Percentiles rank a stretch among this genome's conserved stretches.
phyloP scores from a whole-genome alignment of 208 protist species.

The Wallacemonas sp. region DNA sequence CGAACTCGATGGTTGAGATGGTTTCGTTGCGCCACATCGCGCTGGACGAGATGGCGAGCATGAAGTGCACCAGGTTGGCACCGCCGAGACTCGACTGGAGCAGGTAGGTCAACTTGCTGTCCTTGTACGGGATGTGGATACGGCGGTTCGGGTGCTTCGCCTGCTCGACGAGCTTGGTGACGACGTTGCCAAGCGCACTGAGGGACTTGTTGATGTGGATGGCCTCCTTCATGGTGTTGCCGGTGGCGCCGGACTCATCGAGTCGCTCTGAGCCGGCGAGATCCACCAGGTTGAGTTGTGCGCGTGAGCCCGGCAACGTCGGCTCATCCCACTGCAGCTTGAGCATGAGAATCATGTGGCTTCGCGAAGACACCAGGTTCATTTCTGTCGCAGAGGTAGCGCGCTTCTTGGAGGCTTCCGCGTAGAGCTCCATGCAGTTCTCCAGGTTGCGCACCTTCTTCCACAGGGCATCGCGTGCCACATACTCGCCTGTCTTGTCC shows the following conservation, averaged over 20 bases:
- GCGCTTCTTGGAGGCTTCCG: conserved; percentile 64
- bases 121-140: conserved; percentile 92
- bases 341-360: conserved; percentile 91
- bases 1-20: conserved; percentile 90
- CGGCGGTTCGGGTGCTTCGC: conserved; percentile 70
- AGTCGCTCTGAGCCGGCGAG: conserved; percentile 92
- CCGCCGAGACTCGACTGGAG: conserved; percentile 90
- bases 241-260: conserved; percentile 79
- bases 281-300: conserved; percentile 93
- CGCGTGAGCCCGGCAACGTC: conserved; percentile 71
- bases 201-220: conserved; percentile 95
- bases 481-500: conserved; percentile 84
- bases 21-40: conserved; percentile 80
- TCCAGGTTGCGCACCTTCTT: conserved; percentile 44
- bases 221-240: conserved; percentile 89
- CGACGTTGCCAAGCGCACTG: conserved; percentile 92
- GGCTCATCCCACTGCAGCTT: conserved; percentile 91
- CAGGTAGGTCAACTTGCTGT: conserved; percentile 93
- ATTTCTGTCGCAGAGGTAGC: conserved; percentile 85
- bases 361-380: conserved; percentile 90
- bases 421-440: conserved; percentile 85
- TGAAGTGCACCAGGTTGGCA: conserved; percentile 86
- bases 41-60: conserved; percentile 78
- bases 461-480: conserved; percentile 85
- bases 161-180: conserved; percentile 89